A percentile compares a stretch with the other conserved stretches of the same genome.
Evolutionary conservation across 345 rosid species (phyloP).

Genomic region (Populus euphratica): DNA sequence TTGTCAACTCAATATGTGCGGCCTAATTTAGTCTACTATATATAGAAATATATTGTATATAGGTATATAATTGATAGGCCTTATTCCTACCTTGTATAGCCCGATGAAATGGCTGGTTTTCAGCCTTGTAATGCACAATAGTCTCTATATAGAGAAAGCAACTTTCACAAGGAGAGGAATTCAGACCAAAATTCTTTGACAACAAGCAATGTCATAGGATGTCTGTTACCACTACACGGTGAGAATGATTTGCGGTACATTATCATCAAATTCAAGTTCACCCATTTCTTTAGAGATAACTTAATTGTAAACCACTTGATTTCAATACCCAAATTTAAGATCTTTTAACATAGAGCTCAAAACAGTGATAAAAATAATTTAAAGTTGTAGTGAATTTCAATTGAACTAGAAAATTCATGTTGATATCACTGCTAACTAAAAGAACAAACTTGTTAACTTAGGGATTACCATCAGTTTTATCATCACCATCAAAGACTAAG

Average conservation of each 20-base stretch:
- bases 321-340: neutral
- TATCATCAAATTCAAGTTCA: neutral
- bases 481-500: neutral
- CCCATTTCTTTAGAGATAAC: neutral
- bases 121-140: too few relatives aligned
- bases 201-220: neutral
- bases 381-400: neutral
- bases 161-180: too few relatives aligned
- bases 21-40: too few relatives aligned
- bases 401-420: neutral
- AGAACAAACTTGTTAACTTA: neutral
- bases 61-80: too few relatives aligned
- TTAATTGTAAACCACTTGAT: neutral
- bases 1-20: too few relatives aligned
- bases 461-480: neutral
- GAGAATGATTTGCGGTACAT: neutral
- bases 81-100: too few relatives aligned
- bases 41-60: too few relatives aligned
- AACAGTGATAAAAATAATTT: neutral
- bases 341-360: neutral
- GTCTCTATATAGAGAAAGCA: too few relatives aligned
- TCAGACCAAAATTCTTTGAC: neutral
- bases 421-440: neutral
- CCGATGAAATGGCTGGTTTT: too few relatives aligned
- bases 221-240: neutral